Evolutionary conservation across 371 early-diverging fungal species (phyloP).

Genomic region (Dichotomocladium elegans): DNA sequence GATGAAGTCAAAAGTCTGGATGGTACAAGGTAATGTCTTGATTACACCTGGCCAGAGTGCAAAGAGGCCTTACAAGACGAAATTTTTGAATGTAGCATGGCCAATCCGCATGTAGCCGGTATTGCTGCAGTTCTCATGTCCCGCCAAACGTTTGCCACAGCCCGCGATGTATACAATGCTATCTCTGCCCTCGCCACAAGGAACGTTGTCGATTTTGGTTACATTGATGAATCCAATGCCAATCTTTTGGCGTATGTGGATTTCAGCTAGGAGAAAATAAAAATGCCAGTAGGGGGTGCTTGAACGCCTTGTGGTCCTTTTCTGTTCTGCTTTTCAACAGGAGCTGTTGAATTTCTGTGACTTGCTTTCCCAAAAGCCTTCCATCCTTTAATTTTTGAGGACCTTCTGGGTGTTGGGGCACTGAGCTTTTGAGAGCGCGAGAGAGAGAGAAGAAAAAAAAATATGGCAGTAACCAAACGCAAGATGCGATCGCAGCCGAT

Average conservation of each 20-base stretch:
- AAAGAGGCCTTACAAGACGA: neutral
- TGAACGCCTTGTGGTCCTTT: no score
- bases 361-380: no score
- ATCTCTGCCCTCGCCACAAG: constrained; percentile 11
- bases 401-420: no score
- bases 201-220: constrained; percentile 5
- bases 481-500: neutral
- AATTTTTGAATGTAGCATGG: constrained; percentile 53
- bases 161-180: constrained; percentile 16
- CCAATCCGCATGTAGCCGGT: constrained; percentile 79
- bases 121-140: constrained; percentile 54
- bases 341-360: no score
- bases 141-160: constrained; percentile 7
- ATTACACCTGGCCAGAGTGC: no score
- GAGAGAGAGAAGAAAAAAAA: no score
- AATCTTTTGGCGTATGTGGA: neutral
- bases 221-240: neutral
- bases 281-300: no score
- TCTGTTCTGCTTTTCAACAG: no score
- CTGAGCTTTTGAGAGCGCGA: no score
- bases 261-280: neutral
- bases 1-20: constrained; percentile 34
- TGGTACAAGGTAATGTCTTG: constrained; percentile 68
- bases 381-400: no score
- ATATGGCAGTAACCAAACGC: no score